Conservation (phyloP, 2,329 filamentous ascomycete genomes). For the Botryosphaeria agaves region DNA sequence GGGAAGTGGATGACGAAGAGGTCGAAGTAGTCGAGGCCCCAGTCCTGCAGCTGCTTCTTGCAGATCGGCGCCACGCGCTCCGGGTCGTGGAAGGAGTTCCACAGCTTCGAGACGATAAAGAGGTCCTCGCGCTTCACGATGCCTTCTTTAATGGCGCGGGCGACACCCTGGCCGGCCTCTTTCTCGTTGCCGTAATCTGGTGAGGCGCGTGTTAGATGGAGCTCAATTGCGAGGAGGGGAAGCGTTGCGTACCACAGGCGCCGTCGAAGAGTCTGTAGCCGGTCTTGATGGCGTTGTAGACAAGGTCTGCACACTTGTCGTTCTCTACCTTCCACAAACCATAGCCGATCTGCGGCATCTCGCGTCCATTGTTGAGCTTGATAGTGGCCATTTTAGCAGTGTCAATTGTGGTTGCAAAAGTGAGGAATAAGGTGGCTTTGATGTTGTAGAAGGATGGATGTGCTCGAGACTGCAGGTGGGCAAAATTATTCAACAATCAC, state of each 20-base stretch:
- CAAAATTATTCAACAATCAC: too few species aligned
- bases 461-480: too few species aligned
- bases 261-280: slow-evolving; percentile 45
- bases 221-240: neutral
- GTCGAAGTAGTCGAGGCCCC: slow-evolving; percentile 79
- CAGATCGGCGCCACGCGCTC: slow-evolving; percentile 60
- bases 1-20: slow-evolving; percentile 85
- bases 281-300: slow-evolving; percentile 54
- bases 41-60: slow-evolving; percentile 63
- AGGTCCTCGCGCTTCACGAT: slow-evolving; percentile 72
- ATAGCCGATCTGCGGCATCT: slow-evolving; percentile 60
- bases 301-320: slow-evolving; percentile 51
- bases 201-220: neutral
- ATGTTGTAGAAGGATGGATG: too few species aligned
- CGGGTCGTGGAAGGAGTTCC: slow-evolving; percentile 78
- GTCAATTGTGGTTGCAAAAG: too few species aligned
- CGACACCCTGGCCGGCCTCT: slow-evolving; percentile 59
- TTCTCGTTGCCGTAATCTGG: slow-evolving; percentile 66
- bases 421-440: too few species aligned
- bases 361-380: slow-evolving; percentile 20
- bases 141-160: slow-evolving; percentile 64
- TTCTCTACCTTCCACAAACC: slow-evolving; percentile 75
- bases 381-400: too few species aligned
- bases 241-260: slow-evolving; percentile 32
- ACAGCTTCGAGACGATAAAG: slow-evolving; percentile 86